Base-by-base conservation (phyloP, 2,329 filamentous ascomycete species). In the Calonectria leucothoes region DNA sequence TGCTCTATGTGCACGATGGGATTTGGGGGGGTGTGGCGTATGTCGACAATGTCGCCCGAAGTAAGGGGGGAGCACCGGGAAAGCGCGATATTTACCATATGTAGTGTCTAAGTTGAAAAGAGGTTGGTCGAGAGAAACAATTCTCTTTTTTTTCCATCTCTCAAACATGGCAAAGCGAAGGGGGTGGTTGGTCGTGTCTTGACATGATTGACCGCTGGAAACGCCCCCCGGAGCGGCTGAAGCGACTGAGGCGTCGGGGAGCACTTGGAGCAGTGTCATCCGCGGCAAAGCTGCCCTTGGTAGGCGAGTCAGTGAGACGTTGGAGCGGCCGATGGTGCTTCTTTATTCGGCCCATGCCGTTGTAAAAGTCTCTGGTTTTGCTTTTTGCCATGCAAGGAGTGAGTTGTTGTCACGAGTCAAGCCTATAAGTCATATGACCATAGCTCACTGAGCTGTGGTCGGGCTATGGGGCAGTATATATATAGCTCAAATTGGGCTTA, bases 341-440 rank as follows among this genome's bases (percentile, higher is more conserved):
- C 14, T 45, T 29, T 48, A 64, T 64, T 64, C 39, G 59, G 37
- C 33, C 39, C 59, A 64, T 64, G 37, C 55, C 59, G 39, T 11
- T 23, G 59, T 8, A 23, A n/a, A 15, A 33, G 59, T 48, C 25
- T 48, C 31, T 4, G 15, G 4, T 31, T 64, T 64, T 48, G 59
- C 17, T 64, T 64, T 64, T 64, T 64, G 39, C 39, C 39, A 31
- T 64, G 39, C 37, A 64, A 48, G 59, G 59, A 64, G 59, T 20
- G 37, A n/a, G n/a, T n/a, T n/a, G n/a, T n/a, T n/a, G n/a, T n/a
- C n/a, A n/a, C n/a, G n/a, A n/a, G n/a, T n/a, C n/a, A n/a, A n/a
- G n/a, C n/a, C n/a, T n/a, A n/a, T n/a, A n/a, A n/a, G n/a, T n/a
- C n/a, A n/a, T n/a, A n/a, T n/a, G n/a, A n/a, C n/a, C n/a, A n/a